Base-by-base conservation (phyloP, 2,329 filamentous ascomycete genomes). In the Ceratocystis eucalypticola region DNA sequence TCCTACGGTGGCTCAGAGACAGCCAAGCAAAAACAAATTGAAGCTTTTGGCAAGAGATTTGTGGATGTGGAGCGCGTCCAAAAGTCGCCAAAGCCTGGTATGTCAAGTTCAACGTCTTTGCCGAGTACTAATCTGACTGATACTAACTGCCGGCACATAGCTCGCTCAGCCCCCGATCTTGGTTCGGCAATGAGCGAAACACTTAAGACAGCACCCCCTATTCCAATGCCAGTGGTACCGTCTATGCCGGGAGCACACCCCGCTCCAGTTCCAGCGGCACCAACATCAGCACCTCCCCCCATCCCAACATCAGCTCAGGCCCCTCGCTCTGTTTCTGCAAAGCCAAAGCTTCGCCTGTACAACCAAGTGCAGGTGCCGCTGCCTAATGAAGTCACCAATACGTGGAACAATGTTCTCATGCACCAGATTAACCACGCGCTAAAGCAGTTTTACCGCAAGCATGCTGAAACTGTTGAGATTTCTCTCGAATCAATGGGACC, bases 391-490 rank as follows among this genome's bases (percentile, higher is more conserved):
- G 79, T 85, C 1, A 77, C 91, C 1, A 84, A 89, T 45, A 82
- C 85, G 69, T 93, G 88, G 88, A 87, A 91, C 70, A 79, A 78
- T 1, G 80, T 81, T 2, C 76, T 91, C 66, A 88, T 90, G 78
- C 86, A 87, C 1, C 85, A 89, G 68, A 83, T 93, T 68, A 88
- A 90, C 72, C 79, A 84, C 20, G 83, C 89, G 1, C 80, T 91
- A 17, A 83, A 85, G 25, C 81, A 84, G 63, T 89, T 89, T 68
- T 86, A 91, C 71, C 83, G 83, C 69, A 88, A 88, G 70, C 82
- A 89, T 62, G 82, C 85, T 0, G 89, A 93, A 73, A 89, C 88
- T 0, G 84, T 90, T 44, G 88, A 89, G 71, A 90, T 93, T 50
- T 88, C 87, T 8, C 82, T 93, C 1, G 85, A 90, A 68, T 87